A percentile compares a stretch with the other conserved stretches of the same genome.
Conservation (phyloP, 805 yeast species). For the Torulaspora gathmanii region DNA sequence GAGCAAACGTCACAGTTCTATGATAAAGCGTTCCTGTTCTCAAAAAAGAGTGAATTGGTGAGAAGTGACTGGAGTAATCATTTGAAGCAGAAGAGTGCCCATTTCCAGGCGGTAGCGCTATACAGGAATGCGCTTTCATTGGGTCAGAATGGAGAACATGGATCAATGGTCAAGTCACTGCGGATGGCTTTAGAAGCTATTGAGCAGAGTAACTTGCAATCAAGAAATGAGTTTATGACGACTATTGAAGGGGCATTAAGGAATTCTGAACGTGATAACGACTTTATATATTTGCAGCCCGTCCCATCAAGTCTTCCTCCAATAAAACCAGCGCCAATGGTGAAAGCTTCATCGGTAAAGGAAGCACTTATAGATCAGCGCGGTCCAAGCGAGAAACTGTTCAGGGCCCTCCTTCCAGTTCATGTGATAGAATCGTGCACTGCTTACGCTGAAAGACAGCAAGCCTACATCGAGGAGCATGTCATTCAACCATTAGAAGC, state of each 20-base stretch:
- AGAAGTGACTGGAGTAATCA: slow-evolving; percentile 63
- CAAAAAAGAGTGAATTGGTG: slow-evolving; percentile 47
- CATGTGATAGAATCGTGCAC: slow-evolving; percentile 59
- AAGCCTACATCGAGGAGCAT: slow-evolving; percentile 45
- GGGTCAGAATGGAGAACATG: slow-evolving; percentile 44
- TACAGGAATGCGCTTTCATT: slow-evolving; percentile 52
- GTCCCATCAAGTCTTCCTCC: slow-evolving; percentile 51
- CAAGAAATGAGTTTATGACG: slow-evolving; percentile 39
- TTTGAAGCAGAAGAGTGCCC: slow-evolving; percentile 52
- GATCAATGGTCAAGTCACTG: slow-evolving; percentile 59
- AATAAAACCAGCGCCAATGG: slow-evolving; percentile 49
- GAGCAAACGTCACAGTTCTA: slow-evolving; percentile 59
- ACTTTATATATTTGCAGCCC: slow-evolving; percentile 64
- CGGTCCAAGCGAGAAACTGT: slow-evolving; percentile 37
- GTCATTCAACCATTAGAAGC: slow-evolving; percentile 46
- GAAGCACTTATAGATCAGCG: slow-evolving; percentile 35
- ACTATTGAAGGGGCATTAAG: slow-evolving; percentile 44
- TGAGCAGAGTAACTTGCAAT: slow-evolving; percentile 35
- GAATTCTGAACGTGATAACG: slow-evolving; percentile 72
- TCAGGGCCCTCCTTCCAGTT: slow-evolving; percentile 63
- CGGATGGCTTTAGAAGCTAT: slow-evolving; percentile 37
- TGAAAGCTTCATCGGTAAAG: slow-evolving; percentile 42
- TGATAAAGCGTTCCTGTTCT: slow-evolving; percentile 39
- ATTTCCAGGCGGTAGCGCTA: slow-evolving; percentile 68
- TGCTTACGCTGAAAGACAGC: slow-evolving; percentile 64